phyloP scores from a whole-genome alignment of 1,284 basidiomycete genomes.

The Dichomitus squalens region DNA sequence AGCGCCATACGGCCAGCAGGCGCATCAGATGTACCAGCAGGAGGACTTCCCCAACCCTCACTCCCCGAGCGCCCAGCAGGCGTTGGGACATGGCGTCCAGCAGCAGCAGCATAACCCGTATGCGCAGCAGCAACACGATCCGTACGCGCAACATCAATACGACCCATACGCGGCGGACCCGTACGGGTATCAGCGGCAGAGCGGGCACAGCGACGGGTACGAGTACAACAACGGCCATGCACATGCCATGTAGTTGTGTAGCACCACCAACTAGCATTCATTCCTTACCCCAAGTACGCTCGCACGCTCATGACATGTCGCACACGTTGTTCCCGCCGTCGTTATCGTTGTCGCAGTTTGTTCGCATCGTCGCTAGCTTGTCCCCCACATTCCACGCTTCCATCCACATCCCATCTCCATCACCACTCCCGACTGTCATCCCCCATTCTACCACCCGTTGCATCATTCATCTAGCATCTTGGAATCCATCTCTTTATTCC shows the following conservation, averaged over 20 bases:
- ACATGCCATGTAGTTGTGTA: constrained; percentile 33
- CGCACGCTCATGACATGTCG: constrained; percentile 5
- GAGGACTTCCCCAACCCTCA: constrained; percentile 19
- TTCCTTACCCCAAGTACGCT: constrained; percentile 6
- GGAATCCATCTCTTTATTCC: background rate
- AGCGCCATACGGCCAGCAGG: constrained; percentile 24
- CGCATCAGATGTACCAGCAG: constrained; percentile 18
- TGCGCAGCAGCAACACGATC: constrained; percentile 5
- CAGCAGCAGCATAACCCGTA: constrained; percentile 4
- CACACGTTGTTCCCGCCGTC: constrained; percentile 5
- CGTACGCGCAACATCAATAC: background rate
- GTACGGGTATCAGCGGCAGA: constrained; percentile 17
- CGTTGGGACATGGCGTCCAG: constrained; percentile 16
- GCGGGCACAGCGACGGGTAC: constrained; percentile 23
- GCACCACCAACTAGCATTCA: constrained; percentile 10
- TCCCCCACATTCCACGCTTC: background rate
- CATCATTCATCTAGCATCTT: background rate
- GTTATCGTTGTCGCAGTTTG: constrained; percentile 13
- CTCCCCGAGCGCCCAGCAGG: constrained; percentile 17
- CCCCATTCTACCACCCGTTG: background rate
- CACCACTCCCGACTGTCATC: background rate
- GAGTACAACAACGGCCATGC: constrained; percentile 30
- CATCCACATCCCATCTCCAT: background rate
- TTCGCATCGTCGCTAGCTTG: constrained; percentile 9
- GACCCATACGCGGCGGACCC: background rate